Evolutionary conservation across 345 rosid genomes (phyloP).

Genomic region (Garcia nutans): DNA sequence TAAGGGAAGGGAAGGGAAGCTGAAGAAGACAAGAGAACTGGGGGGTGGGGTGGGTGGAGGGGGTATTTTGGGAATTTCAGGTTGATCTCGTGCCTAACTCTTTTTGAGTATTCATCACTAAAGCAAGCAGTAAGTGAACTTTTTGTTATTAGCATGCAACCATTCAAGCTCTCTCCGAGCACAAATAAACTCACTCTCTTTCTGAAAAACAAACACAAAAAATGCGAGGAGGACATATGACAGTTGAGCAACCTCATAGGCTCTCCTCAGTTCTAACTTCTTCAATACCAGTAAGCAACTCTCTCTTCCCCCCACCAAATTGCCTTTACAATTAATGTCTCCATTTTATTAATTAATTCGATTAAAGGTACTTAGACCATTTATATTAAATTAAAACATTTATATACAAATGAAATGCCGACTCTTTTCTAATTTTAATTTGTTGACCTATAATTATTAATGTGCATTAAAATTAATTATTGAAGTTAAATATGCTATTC

Average conservation of each 20-base stretch:
- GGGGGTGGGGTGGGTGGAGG: too few species aligned
- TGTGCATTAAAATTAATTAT: too few species aligned
- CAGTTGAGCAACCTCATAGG: slow-evolving; percentile 11
- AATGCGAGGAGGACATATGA: slow-evolving; percentile 17
- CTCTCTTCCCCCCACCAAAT: neutral
- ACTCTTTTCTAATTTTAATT: too few species aligned
- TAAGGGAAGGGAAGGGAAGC: too few species aligned
- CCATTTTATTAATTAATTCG: neutral
- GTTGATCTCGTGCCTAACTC: neutral
- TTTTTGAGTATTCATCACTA: neutral
- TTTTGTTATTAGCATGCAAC: neutral
- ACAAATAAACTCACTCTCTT: neutral
- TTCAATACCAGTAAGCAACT: slow-evolving; percentile 9
- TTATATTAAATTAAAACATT: too few species aligned
- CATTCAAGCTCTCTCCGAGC: neutral
- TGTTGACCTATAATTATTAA: too few species aligned
- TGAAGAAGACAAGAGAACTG: too few species aligned
- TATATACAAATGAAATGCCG: too few species aligned
- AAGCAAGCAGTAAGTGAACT: neutral
- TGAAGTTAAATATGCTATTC: too few species aligned
- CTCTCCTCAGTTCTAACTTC: slow-evolving; percentile 16
- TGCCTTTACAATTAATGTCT: too few species aligned
- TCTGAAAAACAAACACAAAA: neutral
- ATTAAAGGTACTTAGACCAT: too few species aligned
- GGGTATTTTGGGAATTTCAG: too few species aligned